Evolutionary conservation across 768 basidiomycete species (phyloP).

Genomic region (Suillus hirtellus): DNA sequence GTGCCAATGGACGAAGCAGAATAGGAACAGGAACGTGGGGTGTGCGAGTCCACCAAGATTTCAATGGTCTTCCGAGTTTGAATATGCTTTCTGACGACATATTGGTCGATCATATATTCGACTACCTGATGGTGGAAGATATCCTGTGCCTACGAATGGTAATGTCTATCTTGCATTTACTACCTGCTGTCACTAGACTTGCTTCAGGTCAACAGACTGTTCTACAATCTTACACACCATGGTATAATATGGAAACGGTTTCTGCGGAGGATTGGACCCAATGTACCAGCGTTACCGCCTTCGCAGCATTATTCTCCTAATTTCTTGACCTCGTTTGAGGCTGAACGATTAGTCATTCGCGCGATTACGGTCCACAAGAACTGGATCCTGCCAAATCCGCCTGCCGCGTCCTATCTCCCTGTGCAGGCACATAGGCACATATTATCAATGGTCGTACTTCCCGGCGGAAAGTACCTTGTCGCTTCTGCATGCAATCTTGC

Average conservation of each 20-base stretch:
- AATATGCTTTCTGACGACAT: constrained; percentile 39
- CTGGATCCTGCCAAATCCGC: constrained; percentile 49
- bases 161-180: constrained; percentile 5
- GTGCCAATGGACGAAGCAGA: constrained; percentile 13
- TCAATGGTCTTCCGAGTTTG: constrained; percentile 28
- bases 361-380: constrained; percentile 61
- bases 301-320: constrained; percentile 45
- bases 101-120: constrained; percentile 37
- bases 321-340: constrained; percentile 38
- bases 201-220: constrained; percentile 54
- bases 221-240: constrained; percentile 65
- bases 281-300: constrained; percentile 61
- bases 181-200: not conserved
- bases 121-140: constrained; percentile 38
- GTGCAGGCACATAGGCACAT: constrained; percentile 36
- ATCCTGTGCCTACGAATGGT: constrained; percentile 39
- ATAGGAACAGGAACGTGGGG: constrained; percentile 24
- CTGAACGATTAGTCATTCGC: constrained; percentile 60
- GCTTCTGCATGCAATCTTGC: constrained; percentile 53
- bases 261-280: constrained; percentile 52
- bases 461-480: constrained; percentile 68
- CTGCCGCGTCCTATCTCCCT: constrained; percentile 24
- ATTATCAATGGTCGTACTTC: constrained; percentile 58
- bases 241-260: constrained; percentile 71
- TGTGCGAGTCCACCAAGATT: constrained; percentile 23